These are phyloP conservation scores for Saccharomyces hybrid DNA, from an alignment of 1,139 yeast species.

Conservation along the genomic window DNA sequence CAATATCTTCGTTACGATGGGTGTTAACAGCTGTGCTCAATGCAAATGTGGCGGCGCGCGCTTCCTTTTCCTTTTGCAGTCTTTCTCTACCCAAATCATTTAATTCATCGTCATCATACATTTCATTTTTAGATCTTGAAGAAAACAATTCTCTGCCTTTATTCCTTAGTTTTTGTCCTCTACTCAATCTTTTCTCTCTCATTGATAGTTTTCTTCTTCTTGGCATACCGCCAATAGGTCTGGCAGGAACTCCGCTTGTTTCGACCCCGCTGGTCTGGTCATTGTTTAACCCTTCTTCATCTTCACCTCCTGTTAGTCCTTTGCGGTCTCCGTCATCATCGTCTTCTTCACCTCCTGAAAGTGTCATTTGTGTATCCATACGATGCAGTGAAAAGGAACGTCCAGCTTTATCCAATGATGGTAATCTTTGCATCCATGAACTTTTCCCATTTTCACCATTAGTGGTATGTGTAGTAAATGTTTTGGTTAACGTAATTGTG, in stretches of 20 bases:
- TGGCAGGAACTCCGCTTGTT: constrained; percentile 61
- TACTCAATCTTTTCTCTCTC: constrained; percentile 35
- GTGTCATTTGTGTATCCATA: constrained; percentile 49
- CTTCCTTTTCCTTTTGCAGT: constrained; percentile 34
- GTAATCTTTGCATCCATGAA: constrained; percentile 82
- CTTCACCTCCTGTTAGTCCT: constrained; percentile 3
- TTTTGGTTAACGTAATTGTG: constrained; percentile 87
- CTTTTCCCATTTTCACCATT: constrained; percentile 48
- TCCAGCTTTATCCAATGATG: constrained; percentile 62
- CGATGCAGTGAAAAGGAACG: constrained; percentile 75
- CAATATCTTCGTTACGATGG: constrained; percentile 2
- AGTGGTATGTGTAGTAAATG: constrained; percentile 66
- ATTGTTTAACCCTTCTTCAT: not conserved
- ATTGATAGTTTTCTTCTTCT: constrained; percentile 35
- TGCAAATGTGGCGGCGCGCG: constrained; percentile 37
- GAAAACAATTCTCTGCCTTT: constrained; percentile 22
- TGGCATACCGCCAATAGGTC: constrained; percentile 74
- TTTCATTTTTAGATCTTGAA: constrained; percentile 18
- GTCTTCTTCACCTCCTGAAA: constrained; percentile 7
- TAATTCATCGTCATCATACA: constrained; percentile 26
- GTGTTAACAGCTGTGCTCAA: constrained; percentile 20
- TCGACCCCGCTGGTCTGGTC: constrained; percentile 37
- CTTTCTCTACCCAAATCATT: constrained; percentile 32
- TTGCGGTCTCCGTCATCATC: constrained; percentile 2
- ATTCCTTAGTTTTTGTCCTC: constrained; percentile 28